Conservation (phyloP, 2,329 filamentous ascomycete genomes). For the Penicillium vulpinum region DNA sequence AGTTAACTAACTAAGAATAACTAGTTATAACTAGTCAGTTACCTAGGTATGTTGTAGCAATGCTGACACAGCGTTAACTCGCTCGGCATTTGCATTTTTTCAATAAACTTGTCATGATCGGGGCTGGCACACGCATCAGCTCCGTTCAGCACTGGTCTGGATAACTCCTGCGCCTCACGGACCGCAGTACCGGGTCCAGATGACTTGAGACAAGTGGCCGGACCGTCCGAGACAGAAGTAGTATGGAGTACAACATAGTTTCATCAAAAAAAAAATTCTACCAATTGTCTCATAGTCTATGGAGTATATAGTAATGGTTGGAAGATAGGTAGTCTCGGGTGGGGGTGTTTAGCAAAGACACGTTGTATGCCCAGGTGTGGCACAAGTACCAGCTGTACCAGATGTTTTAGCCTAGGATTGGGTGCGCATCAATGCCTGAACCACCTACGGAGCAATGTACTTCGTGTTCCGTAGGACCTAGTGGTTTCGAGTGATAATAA, state of each 20-base stretch:
- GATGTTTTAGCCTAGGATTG: neutral
- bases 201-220: conserved; percentile 8
- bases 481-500: neutral
- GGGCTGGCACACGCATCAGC: conserved; percentile 5
- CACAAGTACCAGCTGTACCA: conserved; percentile 7
- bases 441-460: neutral
- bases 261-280: neutral
- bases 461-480: neutral
- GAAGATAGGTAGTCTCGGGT: conserved; percentile 5
- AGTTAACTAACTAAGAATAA: no score
- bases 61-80: neutral
- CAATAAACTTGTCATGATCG: conserved; percentile 1
- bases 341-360: conserved; percentile 15
- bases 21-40: no score
- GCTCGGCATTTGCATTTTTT: neutral
- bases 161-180: conserved; percentile 9
- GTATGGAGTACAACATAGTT: neutral
- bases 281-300: neutral
- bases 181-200: conserved; percentile 17
- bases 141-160: neutral
- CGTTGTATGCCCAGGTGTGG: conserved; percentile 19
- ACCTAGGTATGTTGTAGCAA: no score
- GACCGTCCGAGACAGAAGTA: neutral
- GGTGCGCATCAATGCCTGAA: conserved; percentile 8
- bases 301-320: neutral